Percentiles rank a stretch among this genome's conserved stretches.
Evolutionary conservation across 768 basidiomycete species (phyloP).

Genomic region (Solioccasus polychromus): DNA sequence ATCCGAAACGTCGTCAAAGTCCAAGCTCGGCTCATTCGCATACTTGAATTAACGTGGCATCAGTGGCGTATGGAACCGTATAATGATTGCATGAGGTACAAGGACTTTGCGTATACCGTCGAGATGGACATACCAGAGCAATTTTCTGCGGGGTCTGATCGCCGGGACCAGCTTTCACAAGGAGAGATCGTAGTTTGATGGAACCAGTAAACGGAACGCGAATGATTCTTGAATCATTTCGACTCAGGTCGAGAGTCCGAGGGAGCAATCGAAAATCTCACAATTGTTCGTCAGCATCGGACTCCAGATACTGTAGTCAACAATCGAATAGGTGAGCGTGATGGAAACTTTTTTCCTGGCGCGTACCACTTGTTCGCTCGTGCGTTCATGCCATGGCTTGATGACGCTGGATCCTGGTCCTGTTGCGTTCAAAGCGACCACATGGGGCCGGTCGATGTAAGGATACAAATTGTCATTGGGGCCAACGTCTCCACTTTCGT

Average conservation of each 20-base stretch:
- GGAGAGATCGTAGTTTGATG: constrained; percentile 77
- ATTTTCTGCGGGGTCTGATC: constrained; percentile 76
- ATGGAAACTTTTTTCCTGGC: not conserved
- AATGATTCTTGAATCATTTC: constrained; percentile 53
- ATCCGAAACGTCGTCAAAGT: constrained; percentile 73
- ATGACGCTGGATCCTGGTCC: constrained; percentile 57
- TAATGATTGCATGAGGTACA: not conserved
- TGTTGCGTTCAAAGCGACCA: constrained; percentile 71
- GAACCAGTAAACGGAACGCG: constrained; percentile 86
- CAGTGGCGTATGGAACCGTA: not conserved
- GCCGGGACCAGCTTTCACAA: constrained; percentile 80
- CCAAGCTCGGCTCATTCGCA: constrained; percentile 71
- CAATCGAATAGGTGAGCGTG: constrained; percentile 3
- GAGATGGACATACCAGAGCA: constrained; percentile 50
- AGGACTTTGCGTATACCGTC: not conserved
- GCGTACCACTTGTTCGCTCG: constrained; percentile 66
- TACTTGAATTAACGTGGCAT: constrained; percentile 48
- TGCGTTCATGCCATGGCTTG: constrained; percentile 83
- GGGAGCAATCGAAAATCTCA: constrained; percentile 34
- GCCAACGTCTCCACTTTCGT: constrained; percentile 45
- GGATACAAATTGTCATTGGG: constrained; percentile 69
- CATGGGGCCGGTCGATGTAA: constrained; percentile 77
- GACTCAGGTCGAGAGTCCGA: not conserved
- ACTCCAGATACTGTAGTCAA: constrained; percentile 65
- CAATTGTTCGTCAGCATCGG: constrained; percentile 91